A percentile compares a stretch with the other conserved stretches of the same genome.
These are phyloP conservation scores for Solioccasus polychromus DNA, from an alignment of 768 basidiomycete species.

Conservation along the genomic window DNA sequence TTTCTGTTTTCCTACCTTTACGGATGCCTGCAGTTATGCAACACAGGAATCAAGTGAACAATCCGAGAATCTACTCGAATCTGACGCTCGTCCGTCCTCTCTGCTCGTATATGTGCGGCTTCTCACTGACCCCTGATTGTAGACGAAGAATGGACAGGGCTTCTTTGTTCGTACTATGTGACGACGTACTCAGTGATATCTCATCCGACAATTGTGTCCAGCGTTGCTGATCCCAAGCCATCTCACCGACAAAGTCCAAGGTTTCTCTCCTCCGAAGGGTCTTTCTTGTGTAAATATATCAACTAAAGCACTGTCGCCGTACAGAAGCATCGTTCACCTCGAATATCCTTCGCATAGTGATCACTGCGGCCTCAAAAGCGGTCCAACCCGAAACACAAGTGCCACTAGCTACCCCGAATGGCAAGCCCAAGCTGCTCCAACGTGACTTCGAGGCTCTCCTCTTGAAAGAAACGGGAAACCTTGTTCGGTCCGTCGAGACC, in stretches of 20 bases:
- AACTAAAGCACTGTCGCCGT: not conserved
- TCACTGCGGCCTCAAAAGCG: not conserved
- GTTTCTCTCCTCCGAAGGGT: not conserved
- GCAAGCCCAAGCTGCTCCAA: not conserved
- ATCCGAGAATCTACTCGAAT: not conserved
- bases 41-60: not conserved
- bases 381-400: not conserved
- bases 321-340: not conserved
- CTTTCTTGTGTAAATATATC: not conserved
- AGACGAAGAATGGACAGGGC: slow-evolving; percentile 4
- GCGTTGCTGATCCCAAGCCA: not conserved
- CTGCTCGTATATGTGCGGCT: not conserved
- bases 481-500: slow-evolving; percentile 4
- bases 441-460: not conserved
- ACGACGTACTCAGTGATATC: not conserved
- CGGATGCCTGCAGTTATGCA: not conserved
- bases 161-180: not conserved
- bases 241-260: not conserved
- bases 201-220: not conserved
- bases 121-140: not conserved
- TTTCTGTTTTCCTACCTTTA: not conserved
- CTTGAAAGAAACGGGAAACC: slow-evolving; percentile 2
- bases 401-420: not conserved
- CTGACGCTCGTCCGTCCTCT: not conserved
- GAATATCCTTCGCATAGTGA: not conserved